phyloP scores from a whole-genome alignment of 2,329 filamentous ascomycete species.

The Hymenoscyphus infarciens region DNA sequence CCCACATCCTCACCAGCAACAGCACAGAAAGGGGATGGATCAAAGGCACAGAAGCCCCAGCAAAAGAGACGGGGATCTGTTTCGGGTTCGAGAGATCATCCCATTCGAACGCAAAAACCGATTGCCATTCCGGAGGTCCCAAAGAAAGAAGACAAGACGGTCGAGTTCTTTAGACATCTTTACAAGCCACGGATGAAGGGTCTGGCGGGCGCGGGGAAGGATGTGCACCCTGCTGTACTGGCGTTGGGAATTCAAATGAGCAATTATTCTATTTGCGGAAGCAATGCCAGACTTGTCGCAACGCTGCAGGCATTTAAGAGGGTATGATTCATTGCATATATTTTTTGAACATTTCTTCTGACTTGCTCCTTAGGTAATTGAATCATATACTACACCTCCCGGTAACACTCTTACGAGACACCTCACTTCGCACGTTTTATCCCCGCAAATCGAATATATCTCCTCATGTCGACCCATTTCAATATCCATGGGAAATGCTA shows the following conservation, averaged over 20 bases:
- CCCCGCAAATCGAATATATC: slow-evolving; percentile 92
- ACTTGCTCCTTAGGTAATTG: slow-evolving; percentile 63
- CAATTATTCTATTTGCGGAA: slow-evolving; percentile 78
- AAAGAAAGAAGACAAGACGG: slow-evolving; percentile 60
- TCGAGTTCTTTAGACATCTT: slow-evolving; percentile 78
- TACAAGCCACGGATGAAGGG: slow-evolving; percentile 68
- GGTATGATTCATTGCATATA: slow-evolving; percentile 44
- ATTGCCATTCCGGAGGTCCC: slow-evolving; percentile 44
- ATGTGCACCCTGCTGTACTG: slow-evolving; percentile 82
- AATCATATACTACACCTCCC: slow-evolving; percentile 84
- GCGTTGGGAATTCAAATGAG: slow-evolving; percentile 84
- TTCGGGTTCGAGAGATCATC: slow-evolving; percentile 29
- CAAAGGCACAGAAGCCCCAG: slow-evolving; percentile 37
- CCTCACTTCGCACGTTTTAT: slow-evolving; percentile 85
- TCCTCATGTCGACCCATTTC: slow-evolving; percentile 92
- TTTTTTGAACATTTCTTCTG: neutral
- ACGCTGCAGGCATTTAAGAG: slow-evolving; percentile 87
- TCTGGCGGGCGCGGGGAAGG: slow-evolving; percentile 58
- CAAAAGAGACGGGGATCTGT: slow-evolving; percentile 34
- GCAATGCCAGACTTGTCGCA: slow-evolving; percentile 80
- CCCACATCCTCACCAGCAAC: slow-evolving; percentile 16
- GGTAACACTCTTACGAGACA: slow-evolving; percentile 84
- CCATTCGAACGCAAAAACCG: slow-evolving; percentile 27
- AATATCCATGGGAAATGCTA: slow-evolving; percentile 95
- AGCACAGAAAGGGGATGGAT: slow-evolving; percentile 32